A percentile compares a stretch with the other conserved stretches of the same genome.
These are phyloP conservation scores for Pythium diclinum DNA, from an alignment of 352 stramenopile species.

Conservation along the genomic window DNA sequence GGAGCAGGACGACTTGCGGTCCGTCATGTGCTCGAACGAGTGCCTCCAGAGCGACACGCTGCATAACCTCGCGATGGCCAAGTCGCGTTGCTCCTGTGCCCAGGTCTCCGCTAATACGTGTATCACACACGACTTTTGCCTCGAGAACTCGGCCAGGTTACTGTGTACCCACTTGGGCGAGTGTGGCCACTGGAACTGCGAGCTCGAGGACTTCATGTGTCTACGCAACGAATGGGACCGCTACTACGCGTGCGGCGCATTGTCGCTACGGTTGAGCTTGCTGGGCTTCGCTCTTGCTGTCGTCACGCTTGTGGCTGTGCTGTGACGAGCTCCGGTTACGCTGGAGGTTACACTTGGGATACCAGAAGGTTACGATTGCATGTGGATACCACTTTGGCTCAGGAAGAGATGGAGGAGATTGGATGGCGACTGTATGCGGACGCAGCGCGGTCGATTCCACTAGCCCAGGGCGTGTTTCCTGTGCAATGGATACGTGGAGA, in stretches of 20 bases:
- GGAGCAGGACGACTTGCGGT: conserved; percentile 63
- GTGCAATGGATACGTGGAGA: conserved; percentile 8
- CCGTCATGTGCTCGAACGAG: conserved; percentile 82
- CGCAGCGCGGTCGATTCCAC: neutral
- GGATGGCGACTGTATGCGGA: conserved; percentile 24
- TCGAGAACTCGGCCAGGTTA: conserved; percentile 74
- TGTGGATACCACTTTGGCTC: conserved; percentile 13
- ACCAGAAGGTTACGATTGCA: conserved; percentile 3
- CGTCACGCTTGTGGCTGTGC: conserved; percentile 21
- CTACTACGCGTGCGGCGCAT: conserved; percentile 48
- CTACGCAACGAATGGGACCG: conserved; percentile 87
- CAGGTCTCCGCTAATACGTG: conserved; percentile 73
- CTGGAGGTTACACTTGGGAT: neutral
- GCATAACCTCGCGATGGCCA: conserved; percentile 68
- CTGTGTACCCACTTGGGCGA: conserved; percentile 85
- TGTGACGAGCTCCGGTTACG: conserved; percentile 8
- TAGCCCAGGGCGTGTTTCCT: conserved; percentile 17
- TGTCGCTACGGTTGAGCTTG: conserved; percentile 9
- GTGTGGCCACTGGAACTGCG: conserved; percentile 86
- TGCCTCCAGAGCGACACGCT: conserved; percentile 80
- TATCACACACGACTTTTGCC: conserved; percentile 71
- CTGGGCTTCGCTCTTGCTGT: conserved; percentile 15
- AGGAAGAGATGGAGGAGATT: conserved; percentile 14
- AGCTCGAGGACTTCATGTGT: conserved; percentile 89
- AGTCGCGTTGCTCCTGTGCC: conserved; percentile 76